Percentiles rank a stretch among this genome's conserved stretches.
Conservation (phyloP, 2,329 filamentous ascomycete species). For the Monosporascus sp. region DNA sequence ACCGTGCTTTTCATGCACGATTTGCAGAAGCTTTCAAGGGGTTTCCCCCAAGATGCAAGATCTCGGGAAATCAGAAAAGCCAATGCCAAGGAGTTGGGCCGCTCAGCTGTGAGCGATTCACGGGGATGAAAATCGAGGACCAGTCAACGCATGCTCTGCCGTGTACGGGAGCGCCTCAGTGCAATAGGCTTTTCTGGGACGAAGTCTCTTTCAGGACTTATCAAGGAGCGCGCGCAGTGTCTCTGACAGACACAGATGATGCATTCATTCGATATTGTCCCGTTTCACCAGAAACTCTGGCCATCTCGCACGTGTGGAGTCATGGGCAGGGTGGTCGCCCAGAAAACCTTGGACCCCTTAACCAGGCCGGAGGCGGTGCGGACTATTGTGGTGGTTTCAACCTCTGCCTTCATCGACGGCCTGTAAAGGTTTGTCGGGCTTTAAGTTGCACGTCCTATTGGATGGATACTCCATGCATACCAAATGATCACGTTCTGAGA, state of each 20-base stretch:
- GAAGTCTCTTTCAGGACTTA: neutral
- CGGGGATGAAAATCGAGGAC: neutral
- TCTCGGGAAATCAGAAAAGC: neutral
- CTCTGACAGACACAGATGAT: neutral
- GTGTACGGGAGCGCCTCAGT: neutral
- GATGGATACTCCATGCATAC: conserved; percentile 25
- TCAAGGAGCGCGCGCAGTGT: neutral
- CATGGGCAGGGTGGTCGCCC: conserved; percentile 20
- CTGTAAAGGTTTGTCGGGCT: conserved; percentile 8
- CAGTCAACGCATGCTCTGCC: neutral
- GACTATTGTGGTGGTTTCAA: conserved; percentile 12
- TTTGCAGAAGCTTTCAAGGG: neutral
- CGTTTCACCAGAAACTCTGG: conserved; percentile 7
- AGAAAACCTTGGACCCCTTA: no score
- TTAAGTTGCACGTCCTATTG: conserved; percentile 22
- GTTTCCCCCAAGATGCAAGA: neutral
- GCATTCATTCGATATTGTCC: neutral
- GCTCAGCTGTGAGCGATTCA: neutral
- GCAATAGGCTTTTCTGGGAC: neutral
- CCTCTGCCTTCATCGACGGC: conserved; percentile 19
- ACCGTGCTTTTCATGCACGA: neutral
- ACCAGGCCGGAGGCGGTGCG: no score
- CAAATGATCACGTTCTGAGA: conserved; percentile 14
- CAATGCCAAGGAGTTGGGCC: neutral
- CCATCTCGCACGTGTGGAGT: conserved; percentile 19